phyloP scores from a whole-genome alignment of 139 green algal genomes.

The Edaphochlamys debaryana region DNA sequence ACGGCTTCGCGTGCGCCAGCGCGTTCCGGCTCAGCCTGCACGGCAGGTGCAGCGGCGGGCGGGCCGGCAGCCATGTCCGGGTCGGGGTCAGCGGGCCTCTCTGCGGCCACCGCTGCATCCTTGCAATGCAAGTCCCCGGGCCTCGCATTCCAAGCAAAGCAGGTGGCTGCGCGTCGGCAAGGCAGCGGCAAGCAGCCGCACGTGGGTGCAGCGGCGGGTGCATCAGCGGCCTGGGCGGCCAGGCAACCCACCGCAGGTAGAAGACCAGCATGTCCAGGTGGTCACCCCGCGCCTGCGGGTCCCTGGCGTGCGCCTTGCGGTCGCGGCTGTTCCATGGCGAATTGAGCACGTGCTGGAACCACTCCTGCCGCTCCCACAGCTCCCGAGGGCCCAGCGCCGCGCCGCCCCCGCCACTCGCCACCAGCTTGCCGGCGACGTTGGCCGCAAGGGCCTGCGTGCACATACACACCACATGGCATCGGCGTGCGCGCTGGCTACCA shows the following conservation, averaged over 20 bases:
- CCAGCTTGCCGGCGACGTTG: neutral
- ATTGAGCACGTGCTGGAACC: conserved; percentile 1
- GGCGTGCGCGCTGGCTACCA: too few species aligned
- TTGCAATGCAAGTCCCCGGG: neutral
- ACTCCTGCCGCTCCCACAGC: conserved; percentile 19
- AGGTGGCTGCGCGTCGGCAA: too few species aligned
- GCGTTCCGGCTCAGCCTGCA: conserved; percentile 17
- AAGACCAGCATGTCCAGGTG: conserved; percentile 36
- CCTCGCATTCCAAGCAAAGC: too few species aligned
- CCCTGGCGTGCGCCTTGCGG: neutral
- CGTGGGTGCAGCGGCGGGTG: too few species aligned
- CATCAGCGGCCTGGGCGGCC: too few species aligned
- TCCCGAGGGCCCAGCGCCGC: conserved; percentile 1
- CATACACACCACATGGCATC: too few species aligned
- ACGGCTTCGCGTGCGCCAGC: conserved; percentile 1
- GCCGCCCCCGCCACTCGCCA: neutral
- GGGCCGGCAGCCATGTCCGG: neutral
- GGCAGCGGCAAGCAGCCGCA: too few species aligned
- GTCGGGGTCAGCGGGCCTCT: neutral
- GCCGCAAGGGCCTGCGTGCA: conserved; percentile 9
- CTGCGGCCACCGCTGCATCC: neutral
- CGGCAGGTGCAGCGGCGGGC: neutral
- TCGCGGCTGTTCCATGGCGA: conserved; percentile 18
- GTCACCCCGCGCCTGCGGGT: neutral
- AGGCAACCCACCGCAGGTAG: conserved; percentile 23